Base-by-base conservation (phyloP, 2,329 filamentous ascomycete species). In the Penicillium polonicum region DNA sequence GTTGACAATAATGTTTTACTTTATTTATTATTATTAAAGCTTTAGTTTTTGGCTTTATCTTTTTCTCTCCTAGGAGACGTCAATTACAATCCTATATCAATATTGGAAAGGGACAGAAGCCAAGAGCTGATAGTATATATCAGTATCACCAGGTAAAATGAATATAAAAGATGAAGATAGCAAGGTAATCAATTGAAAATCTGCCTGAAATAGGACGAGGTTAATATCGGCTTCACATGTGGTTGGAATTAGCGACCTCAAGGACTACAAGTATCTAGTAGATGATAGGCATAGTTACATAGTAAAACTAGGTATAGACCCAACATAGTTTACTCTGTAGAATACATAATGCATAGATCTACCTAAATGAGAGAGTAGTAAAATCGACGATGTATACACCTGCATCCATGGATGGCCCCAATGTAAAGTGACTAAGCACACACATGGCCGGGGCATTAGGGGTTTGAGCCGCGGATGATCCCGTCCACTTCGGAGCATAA, bases 381-480 rank as follows among this genome's bases (percentile, higher is more conserved):
- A 31, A 21, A 46, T 21, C 27, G n/a, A 31, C 43, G 6, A 19
- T 27, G 12, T 31, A 31, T 29, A 13, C 5, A 23, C 23, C 23
- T 23, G 23, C 23, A 17, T 23, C 12, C 19, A 42, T 42, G 39
- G 21, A 8, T 39, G 33, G 45, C 31, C 35, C 33, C 21, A 12
- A 19, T 15, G 38, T 9, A 29, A 19, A 8, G 17, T 55, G 64
- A 66, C 64, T 66, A 66, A 66, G 62, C 62, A 58, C 64, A 65
- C 64, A 65, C 59, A 63, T 60, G 60, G 57, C 19, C 17, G 38
- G 39, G 39, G 25, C 61, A 59, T 59, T 49, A 60, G 63, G 64
- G 61, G 60, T 50, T 43, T 50, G 56, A 63, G 60, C 60, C 60
- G 57, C 59, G 54, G 60, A 60, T 54, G 52, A 45, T 35, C 50